Evolutionary conservation across 2,329 filamentous ascomycete species (phyloP).

Genomic region (Calonectria pseudoreteaudii): DNA sequence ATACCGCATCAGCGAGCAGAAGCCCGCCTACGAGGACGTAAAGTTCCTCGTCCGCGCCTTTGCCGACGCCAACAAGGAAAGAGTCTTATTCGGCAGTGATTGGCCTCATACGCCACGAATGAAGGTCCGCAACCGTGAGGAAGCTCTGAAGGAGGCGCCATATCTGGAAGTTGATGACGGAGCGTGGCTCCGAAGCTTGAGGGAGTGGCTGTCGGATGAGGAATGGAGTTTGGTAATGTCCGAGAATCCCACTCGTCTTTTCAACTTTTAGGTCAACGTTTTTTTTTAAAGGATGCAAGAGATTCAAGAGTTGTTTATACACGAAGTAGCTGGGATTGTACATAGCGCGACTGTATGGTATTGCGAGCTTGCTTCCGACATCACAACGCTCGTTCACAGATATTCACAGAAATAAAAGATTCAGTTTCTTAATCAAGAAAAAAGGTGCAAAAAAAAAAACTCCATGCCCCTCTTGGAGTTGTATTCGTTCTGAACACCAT

Average conservation of each 20-base stretch:
- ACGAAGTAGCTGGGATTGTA: not conserved
- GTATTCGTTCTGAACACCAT: not conserved
- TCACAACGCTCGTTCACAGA: not conserved
- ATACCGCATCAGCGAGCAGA: constrained; percentile 47
- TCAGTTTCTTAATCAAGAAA: not conserved
- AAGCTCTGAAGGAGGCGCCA: constrained; percentile 47
- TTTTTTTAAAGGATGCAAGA: not conserved
- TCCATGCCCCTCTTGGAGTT: not conserved
- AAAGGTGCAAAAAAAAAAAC: not conserved
- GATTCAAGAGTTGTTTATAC: not conserved
- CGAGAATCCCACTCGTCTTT: constrained; percentile 23
- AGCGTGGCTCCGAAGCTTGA: constrained; percentile 37
- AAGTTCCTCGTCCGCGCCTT: constrained; percentile 45
- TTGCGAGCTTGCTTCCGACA: not conserved
- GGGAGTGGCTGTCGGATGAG: constrained; percentile 38
- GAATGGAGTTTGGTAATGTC: constrained; percentile 40
- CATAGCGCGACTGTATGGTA: not conserved
- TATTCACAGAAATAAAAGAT: not conserved
- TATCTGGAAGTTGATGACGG: constrained; percentile 40
- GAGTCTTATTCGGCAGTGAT: constrained; percentile 53
- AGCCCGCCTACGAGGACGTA: constrained; percentile 47
- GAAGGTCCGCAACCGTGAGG: constrained; percentile 49
- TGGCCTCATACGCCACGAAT: constrained; percentile 54
- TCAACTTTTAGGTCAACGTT: not conserved
- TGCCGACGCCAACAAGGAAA: constrained; percentile 47